Evolutionary conservation across 2,329 filamentous ascomycete species (phyloP).

Genomic region (Neonectria faginata): DNA sequence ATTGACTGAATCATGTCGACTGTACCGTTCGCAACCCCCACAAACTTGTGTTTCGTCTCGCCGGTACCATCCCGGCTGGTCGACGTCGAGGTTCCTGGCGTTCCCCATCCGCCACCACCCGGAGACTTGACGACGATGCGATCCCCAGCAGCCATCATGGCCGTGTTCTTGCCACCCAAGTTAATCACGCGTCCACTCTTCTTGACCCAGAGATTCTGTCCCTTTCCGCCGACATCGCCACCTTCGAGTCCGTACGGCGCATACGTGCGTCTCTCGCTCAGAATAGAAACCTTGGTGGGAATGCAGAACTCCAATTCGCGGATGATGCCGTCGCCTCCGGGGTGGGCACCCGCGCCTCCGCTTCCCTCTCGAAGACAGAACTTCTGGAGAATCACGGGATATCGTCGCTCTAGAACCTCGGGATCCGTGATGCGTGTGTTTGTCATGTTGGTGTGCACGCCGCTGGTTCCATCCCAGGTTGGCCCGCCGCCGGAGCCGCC

Average conservation of each 20-base stretch:
- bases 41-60: constrained; percentile 11
- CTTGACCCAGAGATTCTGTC: constrained; percentile 87
- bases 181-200: constrained; percentile 54
- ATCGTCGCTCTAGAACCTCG: constrained; percentile 59
- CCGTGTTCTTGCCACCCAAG: constrained; percentile 31
- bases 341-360: constrained; percentile 72
- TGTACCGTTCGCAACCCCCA: constrained; percentile 24
- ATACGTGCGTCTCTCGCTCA: constrained; percentile 79
- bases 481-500: constrained; percentile 76
- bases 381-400: constrained; percentile 77
- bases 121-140: constrained; percentile 24
- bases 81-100: not conserved
- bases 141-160: constrained; percentile 26
- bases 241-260: constrained; percentile 78
- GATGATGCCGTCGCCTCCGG: constrained; percentile 79
- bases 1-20: constrained; percentile 30
- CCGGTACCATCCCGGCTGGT: not conserved
- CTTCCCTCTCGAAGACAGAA: constrained; percentile 73
- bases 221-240: constrained; percentile 80
- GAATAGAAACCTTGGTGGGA: constrained; percentile 78
- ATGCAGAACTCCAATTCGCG: constrained; percentile 83
- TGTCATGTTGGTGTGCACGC: constrained; percentile 68
- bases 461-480: constrained; percentile 53
- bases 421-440: constrained; percentile 78
- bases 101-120: constrained; percentile 26